Evolutionary conservation across 2,329 filamentous ascomycete species (phyloP), one percentile per base, ranked within the genome.

Genomic region (Pseudogymnoascus sp.): DNA sequence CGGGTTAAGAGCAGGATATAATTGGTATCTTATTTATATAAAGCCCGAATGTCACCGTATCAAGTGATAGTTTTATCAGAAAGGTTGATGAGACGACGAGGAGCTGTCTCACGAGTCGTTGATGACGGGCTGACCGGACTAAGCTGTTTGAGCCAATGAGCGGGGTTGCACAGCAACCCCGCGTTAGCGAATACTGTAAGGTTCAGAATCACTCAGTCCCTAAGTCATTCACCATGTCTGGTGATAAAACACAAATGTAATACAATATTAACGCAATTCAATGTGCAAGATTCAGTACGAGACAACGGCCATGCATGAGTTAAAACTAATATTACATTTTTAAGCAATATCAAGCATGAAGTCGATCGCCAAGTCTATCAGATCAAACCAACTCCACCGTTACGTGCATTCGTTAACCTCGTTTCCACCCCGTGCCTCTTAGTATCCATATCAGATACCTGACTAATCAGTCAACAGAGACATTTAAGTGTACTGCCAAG

Each of bases 401-500:
- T 52, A 1, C 9, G 31, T 52, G 31, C 8, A 25, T 52, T 65
- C 8, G 64, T 63, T 23, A 63, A 60, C 60, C 63, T 64, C 28
- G 14, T 62, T 16, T n/a, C 3, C 12, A 18, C 25, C 33, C 25
- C 25, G 31, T 52, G 25, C 25, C 45, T 18, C 25, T 12, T 52
- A 31, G 4, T 52, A 52, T 33, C 14, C 18, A 31, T 16, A 52
- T 52, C 1, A 18, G 23, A 52, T 31, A 31, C 45, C 7, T 31
- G 25, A 33, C 45, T 52, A 4, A 52, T 12, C 25, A 31, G 45
- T 2, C 45, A 31, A 31, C 16, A 43, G 35, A 31, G 31, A 49
- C 33, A 31, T 21, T 71, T 63, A 78, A n/a, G 68, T 69, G 62
- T 79, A 79, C 61, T 77, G 72, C 74, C 74, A 79, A 25, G 73